These are phyloP conservation scores for Thermoascus crustaceus DNA, from an alignment of 2,329 filamentous ascomycete species.

Conservation along the genomic window DNA sequence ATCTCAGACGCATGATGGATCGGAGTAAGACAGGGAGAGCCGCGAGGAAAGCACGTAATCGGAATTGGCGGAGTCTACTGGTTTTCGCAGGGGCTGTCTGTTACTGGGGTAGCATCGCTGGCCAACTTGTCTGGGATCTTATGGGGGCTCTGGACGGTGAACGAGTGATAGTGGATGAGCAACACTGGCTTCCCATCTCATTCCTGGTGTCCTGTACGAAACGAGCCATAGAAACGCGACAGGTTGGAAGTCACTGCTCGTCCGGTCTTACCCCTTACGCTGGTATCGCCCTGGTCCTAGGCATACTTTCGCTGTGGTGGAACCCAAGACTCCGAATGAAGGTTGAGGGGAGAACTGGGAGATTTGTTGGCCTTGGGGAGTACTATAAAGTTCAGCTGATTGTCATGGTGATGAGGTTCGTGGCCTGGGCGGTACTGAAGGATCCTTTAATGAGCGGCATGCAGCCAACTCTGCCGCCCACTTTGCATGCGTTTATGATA, in stretches of 20 bases:
- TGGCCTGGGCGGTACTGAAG: slow-evolving; percentile 37
- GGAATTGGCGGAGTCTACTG: slow-evolving; percentile 38
- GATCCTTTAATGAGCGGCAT: slow-evolving; percentile 29
- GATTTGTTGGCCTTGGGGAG: slow-evolving; percentile 34
- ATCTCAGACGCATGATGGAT: slow-evolving; percentile 66
- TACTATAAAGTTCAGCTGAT: slow-evolving; percentile 42
- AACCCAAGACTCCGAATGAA: slow-evolving; percentile 41
- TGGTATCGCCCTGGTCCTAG: slow-evolving; percentile 32
- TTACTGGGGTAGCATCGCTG: slow-evolving; percentile 36
- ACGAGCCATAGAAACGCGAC: slow-evolving; percentile 12
- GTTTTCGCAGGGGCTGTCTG: slow-evolving; percentile 35
- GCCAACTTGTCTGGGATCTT: slow-evolving; percentile 37
- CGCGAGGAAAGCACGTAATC: slow-evolving; percentile 23
- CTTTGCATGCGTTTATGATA: slow-evolving; percentile 33
- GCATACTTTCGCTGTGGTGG: slow-evolving; percentile 41
- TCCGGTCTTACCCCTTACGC: slow-evolving; percentile 26
- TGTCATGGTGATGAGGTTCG: slow-evolving; percentile 36
- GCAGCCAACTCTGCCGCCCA: slow-evolving; percentile 20
- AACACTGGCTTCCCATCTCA: slow-evolving; percentile 8
- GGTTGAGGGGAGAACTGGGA: slow-evolving; percentile 33
- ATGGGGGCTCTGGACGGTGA: slow-evolving; percentile 23
- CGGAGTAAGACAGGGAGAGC: slow-evolving; percentile 40
- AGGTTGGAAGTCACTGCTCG: slow-evolving; percentile 20
- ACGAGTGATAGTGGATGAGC: slow-evolving; percentile 9
- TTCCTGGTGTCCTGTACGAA: slow-evolving; percentile 16